Conservation (phyloP, 257 asterid species). For the Eucommia ulmoides region DNA sequence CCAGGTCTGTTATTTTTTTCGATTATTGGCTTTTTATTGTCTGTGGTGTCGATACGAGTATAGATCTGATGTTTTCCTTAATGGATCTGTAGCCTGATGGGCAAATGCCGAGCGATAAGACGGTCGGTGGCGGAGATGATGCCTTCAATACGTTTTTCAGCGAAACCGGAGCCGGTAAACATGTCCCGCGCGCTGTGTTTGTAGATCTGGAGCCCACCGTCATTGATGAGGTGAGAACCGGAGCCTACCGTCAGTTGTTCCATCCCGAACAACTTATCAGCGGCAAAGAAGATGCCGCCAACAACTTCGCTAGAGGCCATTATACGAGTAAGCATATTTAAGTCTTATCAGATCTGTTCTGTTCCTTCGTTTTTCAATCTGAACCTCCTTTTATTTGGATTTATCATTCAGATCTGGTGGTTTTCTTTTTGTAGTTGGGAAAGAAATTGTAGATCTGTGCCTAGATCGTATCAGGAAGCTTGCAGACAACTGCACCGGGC, state of each 20-base stretch:
- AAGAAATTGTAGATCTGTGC: conserved; percentile 46
- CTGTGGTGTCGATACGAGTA: no score
- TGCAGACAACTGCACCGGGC: conserved; percentile 47
- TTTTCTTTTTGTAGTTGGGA: conserved; percentile 17
- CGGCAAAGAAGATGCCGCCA: conserved; percentile 52
- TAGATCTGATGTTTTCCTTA: no score
- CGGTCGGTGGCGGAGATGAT: conserved; percentile 47
- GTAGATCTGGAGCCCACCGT: conserved; percentile 53
- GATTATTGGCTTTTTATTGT: no score
- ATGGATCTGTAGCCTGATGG: conserved; percentile 53
- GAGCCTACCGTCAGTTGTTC: conserved; percentile 47
- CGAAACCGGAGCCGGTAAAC: conserved; percentile 52
- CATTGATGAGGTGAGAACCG: conserved; percentile 47
- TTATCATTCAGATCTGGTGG: neutral
- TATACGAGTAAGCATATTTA: conserved; percentile 25
- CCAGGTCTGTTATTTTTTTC: conserved; percentile 47
- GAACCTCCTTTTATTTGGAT: neutral
- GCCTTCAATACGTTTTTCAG: conserved; percentile 54
- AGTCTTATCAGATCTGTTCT: no score
- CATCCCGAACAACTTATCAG: conserved; percentile 51
- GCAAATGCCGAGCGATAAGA: conserved; percentile 46
- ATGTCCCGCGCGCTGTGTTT: conserved; percentile 46
- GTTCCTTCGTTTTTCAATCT: no score
- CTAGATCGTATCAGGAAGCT: conserved; percentile 48
- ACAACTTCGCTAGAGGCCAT: conserved; percentile 56